These are phyloP conservation scores for Fonsecaea monophora DNA, from an alignment of 2,329 filamentous ascomycete genomes.

Conservation along the genomic window DNA sequence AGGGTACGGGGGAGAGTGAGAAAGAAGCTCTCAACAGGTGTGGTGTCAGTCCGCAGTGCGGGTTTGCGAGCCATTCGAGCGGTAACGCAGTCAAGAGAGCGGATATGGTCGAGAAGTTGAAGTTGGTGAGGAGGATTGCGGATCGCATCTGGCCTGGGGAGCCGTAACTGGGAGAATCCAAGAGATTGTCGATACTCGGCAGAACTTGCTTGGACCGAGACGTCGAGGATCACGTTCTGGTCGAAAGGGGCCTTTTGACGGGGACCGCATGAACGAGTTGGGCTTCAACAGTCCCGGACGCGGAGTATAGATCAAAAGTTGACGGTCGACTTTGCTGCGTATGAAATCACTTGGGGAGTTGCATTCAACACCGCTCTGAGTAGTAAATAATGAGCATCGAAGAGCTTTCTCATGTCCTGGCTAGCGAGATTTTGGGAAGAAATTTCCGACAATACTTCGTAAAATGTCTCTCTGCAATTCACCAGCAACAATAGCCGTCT, in stretches of 20 bases:
- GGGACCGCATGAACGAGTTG: background rate
- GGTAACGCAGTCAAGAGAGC: slow-evolving; percentile 69
- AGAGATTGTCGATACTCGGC: background rate
- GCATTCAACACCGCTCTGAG: background rate
- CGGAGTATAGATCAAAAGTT: no score
- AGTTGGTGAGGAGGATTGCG: slow-evolving; percentile 69
- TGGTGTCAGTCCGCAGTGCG: slow-evolving; percentile 70
- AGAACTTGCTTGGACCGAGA: background rate
- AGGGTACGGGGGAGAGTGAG: slow-evolving; percentile 65
- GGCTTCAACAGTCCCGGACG: slow-evolving; percentile 1
- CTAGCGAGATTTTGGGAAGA: background rate
- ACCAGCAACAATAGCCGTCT: no score
- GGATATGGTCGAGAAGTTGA: slow-evolving; percentile 72
- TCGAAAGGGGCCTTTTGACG: background rate
- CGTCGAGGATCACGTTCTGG: background rate
- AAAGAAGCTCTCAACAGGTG: slow-evolving; percentile 71
- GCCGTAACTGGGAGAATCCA: slow-evolving; percentile 42
- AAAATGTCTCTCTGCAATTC: background rate
- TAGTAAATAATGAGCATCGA: background rate
- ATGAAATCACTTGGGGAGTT: background rate
- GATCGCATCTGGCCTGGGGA: slow-evolving; percentile 69
- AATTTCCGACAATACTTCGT: background rate
- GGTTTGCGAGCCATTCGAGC: slow-evolving; percentile 71
- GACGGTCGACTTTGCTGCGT: background rate
- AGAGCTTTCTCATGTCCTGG: background rate